These are phyloP conservation scores for apple (Malus domestica) DNA, from an alignment of 306 rosid species.

Conservation along the genomic window DNA sequence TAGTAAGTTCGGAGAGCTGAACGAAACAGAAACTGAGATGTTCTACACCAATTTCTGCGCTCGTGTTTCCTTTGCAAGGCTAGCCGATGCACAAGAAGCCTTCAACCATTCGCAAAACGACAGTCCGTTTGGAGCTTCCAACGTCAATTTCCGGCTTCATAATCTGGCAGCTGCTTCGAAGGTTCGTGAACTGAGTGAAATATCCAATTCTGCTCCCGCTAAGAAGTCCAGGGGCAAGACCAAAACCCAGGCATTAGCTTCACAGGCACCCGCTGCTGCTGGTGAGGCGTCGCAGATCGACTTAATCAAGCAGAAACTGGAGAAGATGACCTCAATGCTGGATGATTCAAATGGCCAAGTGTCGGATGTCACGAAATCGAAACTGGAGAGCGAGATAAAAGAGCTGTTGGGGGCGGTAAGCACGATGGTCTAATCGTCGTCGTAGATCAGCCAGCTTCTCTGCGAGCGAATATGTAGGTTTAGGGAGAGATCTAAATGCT, in stretches of 20 bases:
- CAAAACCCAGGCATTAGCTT: conserved; percentile 14
- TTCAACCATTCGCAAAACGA: conserved; percentile 30
- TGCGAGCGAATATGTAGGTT: conserved; percentile 20
- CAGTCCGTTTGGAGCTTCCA: conserved; percentile 44
- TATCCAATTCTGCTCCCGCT: conserved; percentile 18
- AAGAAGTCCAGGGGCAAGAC: conserved; percentile 24
- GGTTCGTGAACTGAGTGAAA: conserved; percentile 33
- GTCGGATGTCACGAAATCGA: conserved; percentile 32
- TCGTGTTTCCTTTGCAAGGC: conserved; percentile 41
- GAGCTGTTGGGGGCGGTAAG: conserved; percentile 57
- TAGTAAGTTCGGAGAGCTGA: conserved; percentile 50
- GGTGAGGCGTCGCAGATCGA: conserved; percentile 31
- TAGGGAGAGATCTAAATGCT: conserved; percentile 4
- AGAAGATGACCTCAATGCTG: conserved; percentile 43
- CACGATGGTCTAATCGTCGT: conserved; percentile 38
- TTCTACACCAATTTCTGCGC: conserved; percentile 44
- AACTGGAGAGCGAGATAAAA: conserved; percentile 40
- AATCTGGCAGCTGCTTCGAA: conserved; percentile 23
- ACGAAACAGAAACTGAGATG: conserved; percentile 55
- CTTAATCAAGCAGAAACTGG: conserved; percentile 42
- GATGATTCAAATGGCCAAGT: conserved; percentile 31
- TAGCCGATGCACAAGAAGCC: conserved; percentile 53
- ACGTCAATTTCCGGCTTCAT: conserved; percentile 40
- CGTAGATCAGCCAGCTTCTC: conserved; percentile 13
- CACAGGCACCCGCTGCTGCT: conserved; percentile 16